Evolutionary conservation across 306 rosid species (phyloP), one percentile per base, ranked within the genome.

Genomic region (Bauhinia variegata): DNA sequence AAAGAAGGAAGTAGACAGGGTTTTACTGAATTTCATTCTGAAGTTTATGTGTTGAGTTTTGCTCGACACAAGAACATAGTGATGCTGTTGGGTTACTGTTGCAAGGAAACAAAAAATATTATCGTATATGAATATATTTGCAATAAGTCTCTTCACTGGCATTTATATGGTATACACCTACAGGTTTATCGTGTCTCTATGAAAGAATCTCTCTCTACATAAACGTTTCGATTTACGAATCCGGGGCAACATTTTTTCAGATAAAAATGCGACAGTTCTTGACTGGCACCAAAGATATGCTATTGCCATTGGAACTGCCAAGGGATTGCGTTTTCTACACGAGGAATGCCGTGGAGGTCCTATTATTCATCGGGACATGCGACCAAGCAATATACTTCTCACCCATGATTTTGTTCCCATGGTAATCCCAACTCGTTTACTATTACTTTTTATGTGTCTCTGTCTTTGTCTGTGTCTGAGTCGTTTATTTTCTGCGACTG

Each of bases 271-370:
- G 31, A 66, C 64, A 10, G 81, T 84, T 80, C 95, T 91, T 54
- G 88, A 88, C 61, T 87, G 95, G 91, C 82, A 75, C 54, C 91
- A 80, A 57, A 91, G 97, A 75, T 78, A 78, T 77, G 85, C 79
- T 43, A 88, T 91, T 65, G 97, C 97, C n/a, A 64, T 91, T 74
- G 97, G 95, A 57, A 87, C 78, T 28, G 97, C 97, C 9, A 91
- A 85, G 84, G 97, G 96, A 48, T 54, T 91, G 75, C 95, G 97
- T 62, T 91, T 88, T 79, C 80, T 88, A 7, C 96, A 91, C 6
- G 97, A 91, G 73, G 96, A 91, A 82, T 88, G 97, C 19, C 91
- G 97, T 13, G 95, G 91, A 48, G 88, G 95, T 43, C 96, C 97
- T 73, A 79, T 91, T 53, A 83, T 91, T 81, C 97, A 91, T 65